A percentile compares a stretch with the other conserved stretches of the same genome.
Conservation (phyloP, 1,284 basidiomycete species). For the Ceratobasidium sp. region DNA sequence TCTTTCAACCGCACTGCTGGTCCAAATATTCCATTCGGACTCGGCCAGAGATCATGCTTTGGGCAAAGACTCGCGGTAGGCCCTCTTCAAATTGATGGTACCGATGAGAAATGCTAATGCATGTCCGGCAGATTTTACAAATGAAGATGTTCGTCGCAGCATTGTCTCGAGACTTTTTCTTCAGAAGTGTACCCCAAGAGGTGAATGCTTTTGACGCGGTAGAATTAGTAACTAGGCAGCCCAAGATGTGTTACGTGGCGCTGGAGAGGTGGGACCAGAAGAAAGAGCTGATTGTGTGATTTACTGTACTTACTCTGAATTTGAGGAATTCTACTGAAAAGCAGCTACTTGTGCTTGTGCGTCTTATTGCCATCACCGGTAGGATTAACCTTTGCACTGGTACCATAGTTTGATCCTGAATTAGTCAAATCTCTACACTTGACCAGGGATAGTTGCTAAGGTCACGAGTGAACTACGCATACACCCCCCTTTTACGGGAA, state of each 20-base stretch:
- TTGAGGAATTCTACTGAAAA: too few species aligned
- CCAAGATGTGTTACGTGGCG: background rate
- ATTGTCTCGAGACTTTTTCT: conserved; percentile 54
- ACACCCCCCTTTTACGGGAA: too few species aligned
- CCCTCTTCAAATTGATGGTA: conserved; percentile 1
- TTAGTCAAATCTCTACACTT: too few species aligned
- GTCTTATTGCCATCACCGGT: too few species aligned
- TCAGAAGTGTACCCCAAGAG: conserved; percentile 50
- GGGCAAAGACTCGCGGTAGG: conserved; percentile 55
- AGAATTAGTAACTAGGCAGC: conserved; percentile 51
- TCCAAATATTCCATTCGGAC: conserved; percentile 53
- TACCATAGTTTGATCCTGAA: too few species aligned
- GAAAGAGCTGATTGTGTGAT: background rate
- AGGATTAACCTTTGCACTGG: too few species aligned
- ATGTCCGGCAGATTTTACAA: conserved; percentile 51
- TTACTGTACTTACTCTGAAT: background rate
- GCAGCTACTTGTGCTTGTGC: too few species aligned
- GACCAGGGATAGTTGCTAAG: too few species aligned
- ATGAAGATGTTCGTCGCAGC: conserved; percentile 53
- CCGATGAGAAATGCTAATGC: background rate
- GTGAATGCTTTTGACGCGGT: conserved; percentile 51
- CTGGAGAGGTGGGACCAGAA: conserved; percentile 12
- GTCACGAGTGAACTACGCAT: too few species aligned
- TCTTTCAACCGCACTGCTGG: conserved; percentile 53
- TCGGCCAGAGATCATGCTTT: conserved; percentile 54